phyloP scores from a whole-genome alignment of 805 yeast genomes.

The Lipomyces sp. region DNA sequence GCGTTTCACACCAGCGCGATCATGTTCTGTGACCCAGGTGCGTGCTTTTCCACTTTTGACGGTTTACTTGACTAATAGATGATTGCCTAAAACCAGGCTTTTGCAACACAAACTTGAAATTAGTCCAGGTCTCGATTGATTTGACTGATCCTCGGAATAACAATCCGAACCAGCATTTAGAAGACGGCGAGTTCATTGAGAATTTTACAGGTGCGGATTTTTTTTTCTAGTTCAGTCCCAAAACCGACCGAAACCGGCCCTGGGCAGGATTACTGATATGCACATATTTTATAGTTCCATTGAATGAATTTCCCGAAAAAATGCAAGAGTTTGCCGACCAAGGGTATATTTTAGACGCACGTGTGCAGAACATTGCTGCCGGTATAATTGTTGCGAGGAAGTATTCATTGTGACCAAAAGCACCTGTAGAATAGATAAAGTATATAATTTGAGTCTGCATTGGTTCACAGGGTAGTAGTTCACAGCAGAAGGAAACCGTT shows the following conservation, averaged over 20 bases:
- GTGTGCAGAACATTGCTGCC: conserved; percentile 82
- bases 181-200: conserved; percentile 91
- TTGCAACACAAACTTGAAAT: conserved; percentile 82
- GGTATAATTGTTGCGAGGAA: conserved; percentile 67
- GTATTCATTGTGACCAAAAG: conserved; percentile 24
- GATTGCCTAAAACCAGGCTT: conserved; percentile 46
- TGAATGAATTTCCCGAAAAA: conserved; percentile 59
- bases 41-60: conserved; percentile 3
- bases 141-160: conserved; percentile 64
- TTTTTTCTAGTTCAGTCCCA: neutral
- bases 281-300: conserved; percentile 52
- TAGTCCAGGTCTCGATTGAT: conserved; percentile 81
- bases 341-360: conserved; percentile 83
- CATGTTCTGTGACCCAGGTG: conserved; percentile 78
- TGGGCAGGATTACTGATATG: neutral
- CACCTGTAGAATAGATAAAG: neutral
- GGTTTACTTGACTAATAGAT: neutral
- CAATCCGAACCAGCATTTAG: conserved; percentile 74
- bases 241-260: neutral
- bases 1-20: conserved; percentile 54
- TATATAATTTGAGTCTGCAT: too few species aligned
- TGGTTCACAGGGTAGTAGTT: too few species aligned
- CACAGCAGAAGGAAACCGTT: too few species aligned
- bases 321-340: conserved; percentile 58
- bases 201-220: conserved; percentile 56